These are phyloP conservation scores for Trematosphaeria pertusa DNA, from an alignment of 2,329 filamentous ascomycete species.

Conservation along the genomic window DNA sequence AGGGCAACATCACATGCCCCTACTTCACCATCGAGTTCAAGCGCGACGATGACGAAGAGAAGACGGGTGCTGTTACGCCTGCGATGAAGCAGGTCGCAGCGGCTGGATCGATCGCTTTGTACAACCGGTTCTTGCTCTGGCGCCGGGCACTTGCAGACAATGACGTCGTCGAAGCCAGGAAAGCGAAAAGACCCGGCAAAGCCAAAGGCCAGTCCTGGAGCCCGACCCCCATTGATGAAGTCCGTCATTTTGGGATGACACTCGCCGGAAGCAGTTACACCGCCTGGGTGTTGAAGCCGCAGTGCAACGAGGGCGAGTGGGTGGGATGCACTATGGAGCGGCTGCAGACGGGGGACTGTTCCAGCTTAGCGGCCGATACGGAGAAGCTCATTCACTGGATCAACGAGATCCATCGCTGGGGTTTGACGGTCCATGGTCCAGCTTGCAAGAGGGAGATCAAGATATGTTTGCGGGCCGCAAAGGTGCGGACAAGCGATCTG, in stretches of 20 bases:
- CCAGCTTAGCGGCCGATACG: conserved; percentile 1
- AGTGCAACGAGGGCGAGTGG: background rate
- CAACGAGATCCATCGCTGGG: conserved; percentile 15
- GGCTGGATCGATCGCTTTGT: too few species aligned
- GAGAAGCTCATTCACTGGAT: conserved; percentile 4
- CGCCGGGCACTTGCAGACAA: too few species aligned
- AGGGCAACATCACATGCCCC: too few species aligned
- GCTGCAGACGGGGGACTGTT: conserved; percentile 35
- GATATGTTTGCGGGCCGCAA: background rate
- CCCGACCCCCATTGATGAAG: conserved; percentile 1
- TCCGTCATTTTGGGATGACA: conserved; percentile 9
- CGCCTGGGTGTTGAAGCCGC: conserved; percentile 23
- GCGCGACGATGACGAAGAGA: too few species aligned
- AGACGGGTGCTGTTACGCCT: too few species aligned
- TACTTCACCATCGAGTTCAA: too few species aligned
- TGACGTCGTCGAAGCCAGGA: too few species aligned
- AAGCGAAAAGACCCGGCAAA: too few species aligned
- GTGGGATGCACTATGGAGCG: conserved; percentile 6
- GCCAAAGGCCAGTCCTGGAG: too few species aligned
- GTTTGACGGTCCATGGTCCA: conserved; percentile 11
- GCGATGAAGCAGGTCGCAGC: too few species aligned
- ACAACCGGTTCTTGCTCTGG: too few species aligned
- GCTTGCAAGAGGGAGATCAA: conserved; percentile 13
- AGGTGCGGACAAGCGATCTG: background rate
- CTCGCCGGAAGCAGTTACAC: conserved; percentile 28